These are phyloP conservation scores for Boletus semigastroideus DNA, from an alignment of 1,284 basidiomycete species.

Conservation along the genomic window DNA sequence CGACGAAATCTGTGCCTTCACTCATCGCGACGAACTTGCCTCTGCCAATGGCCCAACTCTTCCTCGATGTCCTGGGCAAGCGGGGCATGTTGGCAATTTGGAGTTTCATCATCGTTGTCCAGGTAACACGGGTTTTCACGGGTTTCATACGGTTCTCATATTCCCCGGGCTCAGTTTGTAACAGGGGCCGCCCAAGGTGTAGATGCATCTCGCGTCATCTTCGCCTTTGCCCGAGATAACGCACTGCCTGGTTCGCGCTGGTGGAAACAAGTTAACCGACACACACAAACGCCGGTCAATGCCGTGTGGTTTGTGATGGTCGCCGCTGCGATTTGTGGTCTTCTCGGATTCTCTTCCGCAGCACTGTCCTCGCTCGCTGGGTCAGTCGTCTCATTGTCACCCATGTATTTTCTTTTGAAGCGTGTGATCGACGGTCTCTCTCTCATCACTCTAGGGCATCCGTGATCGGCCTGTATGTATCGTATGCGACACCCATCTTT, in stretches of 20 bases:
- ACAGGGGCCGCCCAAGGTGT: conserved; percentile 75
- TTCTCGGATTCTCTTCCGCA: conserved; percentile 63
- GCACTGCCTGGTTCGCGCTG: conserved; percentile 68
- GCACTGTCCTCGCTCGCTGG: conserved; percentile 66
- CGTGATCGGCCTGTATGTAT: conserved; percentile 69
- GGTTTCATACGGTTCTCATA: not conserved
- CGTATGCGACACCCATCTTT: conserved; percentile 65
- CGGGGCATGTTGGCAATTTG: conserved; percentile 69
- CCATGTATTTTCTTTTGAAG: not conserved
- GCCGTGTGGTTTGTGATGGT: conserved; percentile 75
- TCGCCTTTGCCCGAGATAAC: conserved; percentile 72
- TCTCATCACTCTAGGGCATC: conserved; percentile 48
- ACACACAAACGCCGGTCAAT: conserved; percentile 67
- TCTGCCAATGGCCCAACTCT: conserved; percentile 71
- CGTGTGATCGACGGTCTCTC: conserved; percentile 1
- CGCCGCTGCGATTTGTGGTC: conserved; percentile 54
- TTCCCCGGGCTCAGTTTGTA: conserved; percentile 46
- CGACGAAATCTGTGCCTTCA: conserved; percentile 53
- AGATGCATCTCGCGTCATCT: conserved; percentile 72
- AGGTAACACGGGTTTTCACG: conserved; percentile 38
- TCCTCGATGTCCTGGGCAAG: conserved; percentile 64
- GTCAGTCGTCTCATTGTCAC: conserved; percentile 36
- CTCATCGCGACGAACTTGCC: conserved; percentile 53
- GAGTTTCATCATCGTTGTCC: conserved; percentile 69
- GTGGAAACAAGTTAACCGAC: conserved; percentile 60